phyloP scores from a whole-genome alignment of 2,329 filamentous ascomycete species.

The Trichoderma oligosporum region DNA sequence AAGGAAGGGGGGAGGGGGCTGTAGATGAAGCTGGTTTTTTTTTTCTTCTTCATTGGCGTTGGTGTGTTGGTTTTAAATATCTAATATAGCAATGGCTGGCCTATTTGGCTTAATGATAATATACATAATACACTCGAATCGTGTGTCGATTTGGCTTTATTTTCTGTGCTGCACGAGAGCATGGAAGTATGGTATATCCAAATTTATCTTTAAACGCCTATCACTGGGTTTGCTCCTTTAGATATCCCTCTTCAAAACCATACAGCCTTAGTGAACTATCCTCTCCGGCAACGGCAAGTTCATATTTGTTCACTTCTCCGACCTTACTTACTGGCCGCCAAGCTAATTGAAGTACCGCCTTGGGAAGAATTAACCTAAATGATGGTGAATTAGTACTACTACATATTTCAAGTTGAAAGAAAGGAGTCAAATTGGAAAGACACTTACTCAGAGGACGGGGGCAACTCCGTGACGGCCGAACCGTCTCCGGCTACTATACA shows the following conservation, averaged over 20 bases:
- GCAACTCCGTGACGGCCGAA: constrained; percentile 37
- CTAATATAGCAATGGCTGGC: constrained; percentile 3
- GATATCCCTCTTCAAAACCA: constrained; percentile 32
- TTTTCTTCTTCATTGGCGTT: constrained; percentile 1
- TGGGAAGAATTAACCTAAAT: constrained; percentile 49
- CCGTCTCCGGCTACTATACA: constrained; percentile 39
- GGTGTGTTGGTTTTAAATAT: not conserved
- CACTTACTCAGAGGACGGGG: constrained; percentile 40
- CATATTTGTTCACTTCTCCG: constrained; percentile 29
- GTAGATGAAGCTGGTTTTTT: not conserved
- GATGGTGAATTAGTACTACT: constrained; percentile 19
- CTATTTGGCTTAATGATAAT: constrained; percentile 12
- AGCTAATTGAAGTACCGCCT: constrained; percentile 61
- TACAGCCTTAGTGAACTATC: constrained; percentile 60
- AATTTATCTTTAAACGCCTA: not conserved
- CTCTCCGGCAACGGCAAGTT: constrained; percentile 56
- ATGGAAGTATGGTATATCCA: not conserved
- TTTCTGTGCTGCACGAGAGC: not conserved
- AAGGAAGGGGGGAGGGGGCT: not conserved
- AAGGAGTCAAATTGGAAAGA: not conserved
- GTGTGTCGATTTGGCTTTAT: not conserved
- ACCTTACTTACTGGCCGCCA: constrained; percentile 56
- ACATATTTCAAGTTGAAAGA: too few relatives aligned
- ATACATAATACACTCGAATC: constrained; percentile 1
- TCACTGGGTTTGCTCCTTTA: not conserved